Percentiles rank a stretch among this genome's conserved stretches.
phyloP scores from a whole-genome alignment of 1,284 basidiomycete species.

The Ganoderma leucocontextum region DNA sequence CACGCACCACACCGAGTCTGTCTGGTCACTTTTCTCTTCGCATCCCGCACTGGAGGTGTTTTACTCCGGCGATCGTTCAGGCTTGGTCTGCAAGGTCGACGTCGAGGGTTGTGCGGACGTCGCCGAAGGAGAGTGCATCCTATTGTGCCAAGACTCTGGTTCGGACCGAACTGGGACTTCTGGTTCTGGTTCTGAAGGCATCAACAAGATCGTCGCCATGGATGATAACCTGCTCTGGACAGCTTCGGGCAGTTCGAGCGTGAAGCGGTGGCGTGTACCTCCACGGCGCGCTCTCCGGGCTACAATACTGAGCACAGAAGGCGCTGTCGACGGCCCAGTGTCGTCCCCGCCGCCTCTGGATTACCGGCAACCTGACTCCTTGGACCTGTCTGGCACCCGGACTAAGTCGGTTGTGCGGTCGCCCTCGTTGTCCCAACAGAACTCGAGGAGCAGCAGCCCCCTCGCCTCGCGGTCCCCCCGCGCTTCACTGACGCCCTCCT shows the following conservation, averaged over 20 bases:
- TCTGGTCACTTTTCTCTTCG: conserved; percentile 91
- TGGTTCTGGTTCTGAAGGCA: conserved; percentile 64
- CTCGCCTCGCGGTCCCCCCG: conserved; percentile 26
- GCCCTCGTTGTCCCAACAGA: conserved; percentile 14
- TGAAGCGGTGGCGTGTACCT: conserved; percentile 84
- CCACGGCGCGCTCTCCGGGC: conserved; percentile 51
- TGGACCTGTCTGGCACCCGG: conserved; percentile 21
- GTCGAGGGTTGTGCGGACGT: conserved; percentile 84
- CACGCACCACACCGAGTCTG: conserved; percentile 93
- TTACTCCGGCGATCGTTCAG: conserved; percentile 95
- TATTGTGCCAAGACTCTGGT: conserved; percentile 76
- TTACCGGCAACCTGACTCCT: conserved; percentile 32
- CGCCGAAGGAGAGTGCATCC: conserved; percentile 88
- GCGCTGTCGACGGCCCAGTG: conserved; percentile 39
- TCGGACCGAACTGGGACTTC: conserved; percentile 35
- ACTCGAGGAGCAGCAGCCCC: conserved; percentile 32
- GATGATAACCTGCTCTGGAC: conserved; percentile 94
- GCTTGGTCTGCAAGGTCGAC: conserved; percentile 90
- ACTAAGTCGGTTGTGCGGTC: conserved; percentile 29
- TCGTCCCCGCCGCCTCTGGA: conserved; percentile 30
- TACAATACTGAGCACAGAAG: conserved; percentile 37
- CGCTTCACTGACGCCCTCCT: conserved; percentile 31
- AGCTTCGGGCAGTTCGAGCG: conserved; percentile 82
- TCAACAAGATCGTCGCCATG: conserved; percentile 86
- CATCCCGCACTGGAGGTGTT: conserved; percentile 93